These are phyloP conservation scores for Eucalyptus marginata DNA, from an alignment of 345 rosid species.

Conservation along the genomic window DNA sequence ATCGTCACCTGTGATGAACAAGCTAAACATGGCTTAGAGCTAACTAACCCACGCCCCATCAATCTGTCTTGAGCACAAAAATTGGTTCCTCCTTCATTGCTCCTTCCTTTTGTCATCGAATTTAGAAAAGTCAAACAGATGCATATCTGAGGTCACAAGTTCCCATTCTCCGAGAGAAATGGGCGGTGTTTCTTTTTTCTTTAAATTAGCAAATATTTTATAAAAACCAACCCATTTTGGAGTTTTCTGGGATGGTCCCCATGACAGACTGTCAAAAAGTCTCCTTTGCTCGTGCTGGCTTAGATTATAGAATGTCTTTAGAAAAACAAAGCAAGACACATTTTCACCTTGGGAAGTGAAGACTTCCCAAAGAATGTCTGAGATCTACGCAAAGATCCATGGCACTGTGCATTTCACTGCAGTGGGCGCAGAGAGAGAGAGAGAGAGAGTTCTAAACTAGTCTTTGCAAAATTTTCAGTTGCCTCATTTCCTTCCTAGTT, in stretches of 20 bases:
- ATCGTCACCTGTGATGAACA: slow-evolving; percentile 4
- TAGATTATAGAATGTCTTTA: not conserved
- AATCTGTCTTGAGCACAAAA: slow-evolving; percentile 14
- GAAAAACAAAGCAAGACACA: not conserved
- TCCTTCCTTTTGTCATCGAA: not conserved
- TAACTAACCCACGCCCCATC: slow-evolving; percentile 15
- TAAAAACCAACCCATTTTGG: no score
- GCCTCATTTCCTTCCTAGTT: not conserved
- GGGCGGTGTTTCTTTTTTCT: no score
- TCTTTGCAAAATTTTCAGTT: not conserved
- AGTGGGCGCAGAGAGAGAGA: not conserved
- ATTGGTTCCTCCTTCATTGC: not conserved
- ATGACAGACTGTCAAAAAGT: slow-evolving; percentile 2
- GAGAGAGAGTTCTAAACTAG: not conserved
- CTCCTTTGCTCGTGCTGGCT: no score
- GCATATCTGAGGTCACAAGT: not conserved
- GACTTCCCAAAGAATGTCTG: not conserved
- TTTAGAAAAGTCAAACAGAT: not conserved
- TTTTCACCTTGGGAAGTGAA: not conserved
- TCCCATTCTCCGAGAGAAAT: not conserved
- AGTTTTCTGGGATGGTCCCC: not conserved
- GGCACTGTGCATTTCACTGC: not conserved
- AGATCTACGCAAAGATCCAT: not conserved
- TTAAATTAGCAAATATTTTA: no score
- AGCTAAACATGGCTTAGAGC: slow-evolving; percentile 28